Evolutionary conservation across 2,329 filamentous ascomycete genomes (phyloP), one percentile per base, ranked within the genome.

Genomic region (Neonectria coccinea): DNA sequence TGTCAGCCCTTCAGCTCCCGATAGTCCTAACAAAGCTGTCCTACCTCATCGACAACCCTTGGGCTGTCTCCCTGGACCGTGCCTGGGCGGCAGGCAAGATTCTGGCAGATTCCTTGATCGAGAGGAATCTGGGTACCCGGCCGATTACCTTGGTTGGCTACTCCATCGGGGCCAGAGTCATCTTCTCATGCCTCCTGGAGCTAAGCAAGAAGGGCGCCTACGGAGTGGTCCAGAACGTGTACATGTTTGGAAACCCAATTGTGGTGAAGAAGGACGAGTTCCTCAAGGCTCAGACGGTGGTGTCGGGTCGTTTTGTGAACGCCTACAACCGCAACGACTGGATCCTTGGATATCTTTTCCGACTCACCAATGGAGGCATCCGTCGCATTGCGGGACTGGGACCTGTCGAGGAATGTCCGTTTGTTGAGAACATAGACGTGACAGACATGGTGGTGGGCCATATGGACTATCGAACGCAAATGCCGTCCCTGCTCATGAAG

Each of bases 21-120:
- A 88, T 99, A 45, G 91, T 97, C 29, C 83, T 99, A 48, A 94
- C 95, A 0, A 99, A 99, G 77, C 87, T 99, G 10, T 89, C 95
- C 1, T 99, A 99, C 75, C 86, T 99, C 20, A 97, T 99, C 70
- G 96, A 99, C 79, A 99, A 99, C 75, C 96, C 96, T 0, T 99
- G 96, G 96, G 93, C 92, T 27, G 94, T 97, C n/a, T 98, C 96
- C 1, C 87, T 97, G 54, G 93, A 96, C 73, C 89, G 96, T 72
- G 96, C 96, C 31, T 94, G 92, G 73, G 86, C 92, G 60, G 93
- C 95, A 8, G 96, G 96, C 3, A 86, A 97, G 51, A 97, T 99
- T 76, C 85, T 99, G 58, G 96, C 96, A 2, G 96, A 99, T 78
- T 97, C 95, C 0, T 83, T 99, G 36, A 92, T 97, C 65, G 94